These are phyloP conservation scores for Colletotrichum agaves DNA, from an alignment of 2,329 filamentous ascomycete genomes.

Conservation along the genomic window DNA sequence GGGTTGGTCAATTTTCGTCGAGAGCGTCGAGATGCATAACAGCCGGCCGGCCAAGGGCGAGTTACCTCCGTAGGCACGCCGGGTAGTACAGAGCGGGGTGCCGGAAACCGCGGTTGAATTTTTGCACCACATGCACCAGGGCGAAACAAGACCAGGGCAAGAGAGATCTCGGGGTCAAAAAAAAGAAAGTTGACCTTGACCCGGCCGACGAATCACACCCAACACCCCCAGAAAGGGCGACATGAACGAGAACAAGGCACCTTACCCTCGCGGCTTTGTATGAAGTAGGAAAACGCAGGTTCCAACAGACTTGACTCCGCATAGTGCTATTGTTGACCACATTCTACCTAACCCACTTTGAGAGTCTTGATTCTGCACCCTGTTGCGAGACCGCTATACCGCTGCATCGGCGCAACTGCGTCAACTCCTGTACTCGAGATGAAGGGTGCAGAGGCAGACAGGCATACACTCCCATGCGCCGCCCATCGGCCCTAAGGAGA, in stretches of 20 bases:
- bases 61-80: background rate
- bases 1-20: background rate
- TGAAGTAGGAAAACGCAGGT: background rate
- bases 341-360: too few relatives aligned
- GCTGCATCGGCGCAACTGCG: background rate
- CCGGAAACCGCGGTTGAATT: conserved; percentile 6
- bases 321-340: background rate
- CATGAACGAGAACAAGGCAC: background rate
- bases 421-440: background rate
- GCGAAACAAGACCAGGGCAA: conserved; percentile 8
- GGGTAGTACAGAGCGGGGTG: background rate
- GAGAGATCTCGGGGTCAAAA: conserved; percentile 9
- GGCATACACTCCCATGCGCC: too few relatives aligned
- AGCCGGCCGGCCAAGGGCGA: background rate
- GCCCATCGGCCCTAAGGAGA: background rate
- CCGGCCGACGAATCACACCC: background rate
- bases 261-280: background rate
- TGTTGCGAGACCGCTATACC: too few relatives aligned
- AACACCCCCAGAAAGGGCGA: background rate
- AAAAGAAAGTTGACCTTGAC: background rate
- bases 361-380: too few relatives aligned
- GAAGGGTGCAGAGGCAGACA: background rate
- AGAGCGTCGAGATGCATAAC: background rate
- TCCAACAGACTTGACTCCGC: background rate
- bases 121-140: conserved; percentile 12